Evolutionary conservation across 2,329 filamentous ascomycete genomes (phyloP).

Genomic region (Neocatenulostroma microsporum): DNA sequence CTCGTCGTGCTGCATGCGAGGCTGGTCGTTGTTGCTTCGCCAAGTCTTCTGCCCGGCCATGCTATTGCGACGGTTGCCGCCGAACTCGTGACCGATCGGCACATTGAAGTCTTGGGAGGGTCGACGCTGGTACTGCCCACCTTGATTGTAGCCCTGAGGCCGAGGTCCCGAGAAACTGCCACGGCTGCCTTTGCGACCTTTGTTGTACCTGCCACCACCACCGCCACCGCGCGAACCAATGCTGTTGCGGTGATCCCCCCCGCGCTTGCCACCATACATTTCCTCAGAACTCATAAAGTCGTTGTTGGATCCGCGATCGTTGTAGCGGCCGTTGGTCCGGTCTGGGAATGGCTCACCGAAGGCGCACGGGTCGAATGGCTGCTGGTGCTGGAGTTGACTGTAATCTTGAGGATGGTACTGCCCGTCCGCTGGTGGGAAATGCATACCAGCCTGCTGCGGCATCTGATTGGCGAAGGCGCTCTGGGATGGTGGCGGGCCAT

Average conservation of each 20-base stretch:
- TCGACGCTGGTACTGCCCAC: not conserved
- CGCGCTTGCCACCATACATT: not conserved
- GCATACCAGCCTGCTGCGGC: constrained; percentile 1
- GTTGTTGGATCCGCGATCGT: not conserved
- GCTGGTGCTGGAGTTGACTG: not conserved
- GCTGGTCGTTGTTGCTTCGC: constrained; percentile 4
- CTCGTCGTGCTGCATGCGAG: constrained; percentile 2
- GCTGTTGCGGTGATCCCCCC: constrained; percentile 4
- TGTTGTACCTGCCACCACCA: constrained; percentile 1
- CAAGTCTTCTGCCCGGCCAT: constrained; percentile 3
- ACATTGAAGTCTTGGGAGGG: not conserved
- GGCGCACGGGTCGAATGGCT: not conserved
- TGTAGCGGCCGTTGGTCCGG: constrained; percentile 5
- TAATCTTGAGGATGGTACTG: not conserved
- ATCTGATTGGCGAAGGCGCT: not conserved
- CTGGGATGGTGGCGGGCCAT: not conserved
- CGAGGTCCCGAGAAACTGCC: constrained; percentile 6
- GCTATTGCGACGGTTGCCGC: constrained; percentile 4
- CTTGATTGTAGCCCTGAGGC: not conserved
- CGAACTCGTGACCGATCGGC: not conserved
- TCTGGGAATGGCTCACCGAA: too few relatives aligned
- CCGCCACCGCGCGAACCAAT: constrained; percentile 5
- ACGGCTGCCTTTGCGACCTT: constrained; percentile 4
- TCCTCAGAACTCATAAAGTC: not conserved
- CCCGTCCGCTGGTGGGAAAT: not conserved